These are phyloP conservation scores for Suhomyces maxii DNA, from an alignment of 1,139 yeast species.

Conservation along the genomic window DNA sequence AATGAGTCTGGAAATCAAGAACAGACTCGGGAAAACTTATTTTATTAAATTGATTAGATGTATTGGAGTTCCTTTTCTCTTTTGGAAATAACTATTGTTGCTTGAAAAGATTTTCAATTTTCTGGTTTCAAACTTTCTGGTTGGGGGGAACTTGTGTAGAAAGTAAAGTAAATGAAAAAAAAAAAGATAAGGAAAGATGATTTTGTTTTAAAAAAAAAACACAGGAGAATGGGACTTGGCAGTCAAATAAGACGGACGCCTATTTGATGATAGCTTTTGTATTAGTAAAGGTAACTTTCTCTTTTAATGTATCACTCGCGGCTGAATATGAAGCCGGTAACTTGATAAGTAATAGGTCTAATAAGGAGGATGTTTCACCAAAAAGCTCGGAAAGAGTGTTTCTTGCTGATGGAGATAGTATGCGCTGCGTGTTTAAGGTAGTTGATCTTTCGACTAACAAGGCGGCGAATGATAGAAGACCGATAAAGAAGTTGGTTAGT, in stretches of 20 bases:
- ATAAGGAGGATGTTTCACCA: neutral
- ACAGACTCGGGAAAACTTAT: neutral
- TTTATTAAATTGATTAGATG: too few relatives aligned
- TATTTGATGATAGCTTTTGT: neutral
- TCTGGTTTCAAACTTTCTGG: too few relatives aligned
- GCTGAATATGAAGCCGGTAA: neutral
- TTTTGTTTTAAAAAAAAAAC: too few relatives aligned
- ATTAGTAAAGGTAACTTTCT: too few relatives aligned
- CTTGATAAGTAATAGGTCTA: neutral
- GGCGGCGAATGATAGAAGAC: neutral
- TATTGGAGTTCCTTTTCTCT: too few relatives aligned
- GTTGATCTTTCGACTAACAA: neutral
- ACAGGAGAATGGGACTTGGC: too few relatives aligned
- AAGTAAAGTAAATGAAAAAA: too few relatives aligned
- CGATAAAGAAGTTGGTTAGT: neutral
- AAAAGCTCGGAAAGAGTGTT: neutral
- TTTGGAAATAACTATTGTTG: too few relatives aligned
- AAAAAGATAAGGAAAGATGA: too few relatives aligned
- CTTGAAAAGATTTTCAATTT: too few relatives aligned
- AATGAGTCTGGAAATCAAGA: neutral
- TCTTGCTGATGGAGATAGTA: neutral
- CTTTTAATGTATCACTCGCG: neutral
- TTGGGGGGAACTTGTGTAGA: too few relatives aligned
- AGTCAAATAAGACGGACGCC: neutral
- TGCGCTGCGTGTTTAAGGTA: neutral